phyloP scores from a whole-genome alignment of 2,329 filamentous ascomycete species.

The Ophiostoma sp. region DNA sequence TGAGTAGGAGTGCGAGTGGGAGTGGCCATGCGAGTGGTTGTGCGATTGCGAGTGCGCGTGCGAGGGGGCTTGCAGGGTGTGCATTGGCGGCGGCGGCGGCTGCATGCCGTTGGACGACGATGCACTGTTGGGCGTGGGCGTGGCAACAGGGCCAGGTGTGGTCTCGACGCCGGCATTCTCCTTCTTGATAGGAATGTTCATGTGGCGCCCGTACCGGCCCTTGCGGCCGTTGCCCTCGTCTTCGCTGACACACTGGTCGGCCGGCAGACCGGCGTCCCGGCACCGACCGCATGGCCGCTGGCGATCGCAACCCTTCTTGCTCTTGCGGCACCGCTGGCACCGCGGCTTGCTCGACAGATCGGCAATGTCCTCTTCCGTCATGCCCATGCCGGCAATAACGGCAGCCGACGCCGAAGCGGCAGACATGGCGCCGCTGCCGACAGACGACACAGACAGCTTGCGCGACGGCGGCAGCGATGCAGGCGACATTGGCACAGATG shows the following conservation, averaged over 20 bases:
- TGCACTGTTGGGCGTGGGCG: not conserved
- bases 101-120: conserved; percentile 24
- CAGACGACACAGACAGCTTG: conserved; percentile 68
- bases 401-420: conserved; percentile 17
- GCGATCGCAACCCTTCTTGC: conserved; percentile 97
- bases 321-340: conserved; percentile 97
- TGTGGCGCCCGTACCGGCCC: conserved; percentile 75
- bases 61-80: not conserved
- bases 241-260: conserved; percentile 93
- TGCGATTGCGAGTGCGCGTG: not conserved
- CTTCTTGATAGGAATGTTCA: conserved; percentile 61
- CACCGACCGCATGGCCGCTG: conserved; percentile 93
- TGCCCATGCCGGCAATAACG: conserved; percentile 30
- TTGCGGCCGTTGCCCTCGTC: conserved; percentile 97
- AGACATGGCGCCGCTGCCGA: conserved; percentile 31
- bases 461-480: conserved; percentile 66
- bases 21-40: not conserved
- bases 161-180: conserved; percentile 41
- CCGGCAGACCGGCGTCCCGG: conserved; percentile 88
- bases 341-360: conserved; percentile 93
- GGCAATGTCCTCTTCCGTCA: conserved; percentile 81
- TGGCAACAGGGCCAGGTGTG: conserved; percentile 25
- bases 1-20: conserved; percentile 1
- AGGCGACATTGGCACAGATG: conserved; percentile 50
- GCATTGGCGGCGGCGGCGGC: conserved; percentile 23